Evolutionary conservation across 2,329 filamentous ascomycete genomes (phyloP).

Genomic region (Alternaria ventricosa): DNA sequence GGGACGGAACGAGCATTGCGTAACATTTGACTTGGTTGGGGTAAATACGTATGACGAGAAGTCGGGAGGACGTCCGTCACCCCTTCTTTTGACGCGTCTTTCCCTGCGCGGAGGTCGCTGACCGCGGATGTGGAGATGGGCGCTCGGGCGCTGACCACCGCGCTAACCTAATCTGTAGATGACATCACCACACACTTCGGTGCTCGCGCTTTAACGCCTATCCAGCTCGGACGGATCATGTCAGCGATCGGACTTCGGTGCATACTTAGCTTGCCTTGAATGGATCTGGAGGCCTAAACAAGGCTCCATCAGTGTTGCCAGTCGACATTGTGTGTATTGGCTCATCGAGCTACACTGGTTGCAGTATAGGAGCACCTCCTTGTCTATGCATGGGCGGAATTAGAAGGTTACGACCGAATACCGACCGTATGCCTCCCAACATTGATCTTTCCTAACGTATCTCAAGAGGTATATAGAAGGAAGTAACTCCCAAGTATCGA

Average conservation of each 20-base stretch:
- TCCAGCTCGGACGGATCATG: neutral
- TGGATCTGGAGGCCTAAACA: neutral
- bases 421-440: neutral
- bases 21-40: neutral
- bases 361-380: neutral
- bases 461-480: neutral
- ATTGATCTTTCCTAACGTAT: neutral
- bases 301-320: neutral
- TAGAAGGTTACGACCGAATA: conserved; percentile 2
- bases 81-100: neutral
- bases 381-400: neutral
- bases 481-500: neutral
- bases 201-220: neutral
- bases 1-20: neutral
- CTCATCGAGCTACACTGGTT: neutral
- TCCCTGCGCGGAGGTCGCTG: neutral
- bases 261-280: neutral
- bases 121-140: neutral
- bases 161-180: neutral
- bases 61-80: neutral
- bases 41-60: neutral
- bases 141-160: neutral
- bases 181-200: neutral
- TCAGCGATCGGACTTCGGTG: conserved; percentile 2
- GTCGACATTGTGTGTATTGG: neutral